Conservation (phyloP, 2,329 filamentous ascomycete genomes). For the Penicillium sp. region DNA sequence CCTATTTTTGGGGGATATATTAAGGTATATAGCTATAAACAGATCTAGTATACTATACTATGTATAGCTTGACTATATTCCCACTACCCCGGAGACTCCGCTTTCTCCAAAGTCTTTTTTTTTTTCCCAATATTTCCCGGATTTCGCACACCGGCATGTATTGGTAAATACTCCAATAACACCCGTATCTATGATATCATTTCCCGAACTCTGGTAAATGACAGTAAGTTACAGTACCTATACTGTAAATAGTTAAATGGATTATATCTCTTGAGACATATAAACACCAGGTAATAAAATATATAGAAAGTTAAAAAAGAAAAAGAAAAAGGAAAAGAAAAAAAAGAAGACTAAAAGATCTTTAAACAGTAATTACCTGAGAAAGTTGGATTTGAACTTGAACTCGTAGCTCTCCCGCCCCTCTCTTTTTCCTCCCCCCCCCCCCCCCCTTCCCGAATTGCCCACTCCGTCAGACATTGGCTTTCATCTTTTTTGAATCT, state of each 20-base stretch:
- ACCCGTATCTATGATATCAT: slow-evolving; percentile 14
- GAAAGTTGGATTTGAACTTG: slow-evolving; percentile 7
- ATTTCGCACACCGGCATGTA: slow-evolving; percentile 2
- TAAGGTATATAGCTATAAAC: neutral
- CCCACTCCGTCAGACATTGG: slow-evolving; percentile 13
- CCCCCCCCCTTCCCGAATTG: slow-evolving; percentile 12
- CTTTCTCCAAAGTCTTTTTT: slow-evolving; percentile 4
- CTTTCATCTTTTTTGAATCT: neutral
- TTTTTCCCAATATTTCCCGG: neutral
- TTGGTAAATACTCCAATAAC: neutral
- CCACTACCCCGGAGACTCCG: slow-evolving; percentile 9
- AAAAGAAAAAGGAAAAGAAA: neutral
- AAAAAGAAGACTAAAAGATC: neutral
- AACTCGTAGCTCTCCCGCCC: slow-evolving; percentile 16
- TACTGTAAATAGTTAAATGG: neutral
- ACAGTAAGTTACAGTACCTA: slow-evolving; percentile 4
- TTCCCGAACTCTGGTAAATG: slow-evolving; percentile 1
- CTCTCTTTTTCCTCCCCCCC: slow-evolving; percentile 18
- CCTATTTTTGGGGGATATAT: slow-evolving; percentile 1
- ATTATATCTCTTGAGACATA: neutral
- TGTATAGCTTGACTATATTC: slow-evolving; percentile 3
- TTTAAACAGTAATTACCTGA: neutral
- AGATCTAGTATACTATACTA: neutral
- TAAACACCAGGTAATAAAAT: neutral
- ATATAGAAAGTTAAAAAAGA: neutral